These are phyloP conservation scores for Candida peoriensis DNA, from an alignment of 805 yeast species.

Conservation along the genomic window DNA sequence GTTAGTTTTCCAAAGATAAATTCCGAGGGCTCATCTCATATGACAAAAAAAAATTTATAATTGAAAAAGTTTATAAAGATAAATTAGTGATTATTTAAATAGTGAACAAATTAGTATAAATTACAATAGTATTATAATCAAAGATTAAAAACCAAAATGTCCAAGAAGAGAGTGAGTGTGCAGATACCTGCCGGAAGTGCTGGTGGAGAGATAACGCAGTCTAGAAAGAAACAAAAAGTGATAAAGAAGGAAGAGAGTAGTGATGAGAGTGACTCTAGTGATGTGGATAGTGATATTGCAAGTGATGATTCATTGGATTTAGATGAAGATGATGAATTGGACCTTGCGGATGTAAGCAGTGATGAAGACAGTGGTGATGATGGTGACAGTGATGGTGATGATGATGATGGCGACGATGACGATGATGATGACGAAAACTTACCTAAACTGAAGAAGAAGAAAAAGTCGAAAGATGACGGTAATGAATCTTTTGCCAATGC, in stretches of 20 bases:
- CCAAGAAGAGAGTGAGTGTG: constrained; percentile 18
- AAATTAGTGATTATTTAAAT: too few species aligned
- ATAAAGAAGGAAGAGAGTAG: not conserved
- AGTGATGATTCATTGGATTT: constrained; percentile 11
- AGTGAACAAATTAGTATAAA: too few species aligned
- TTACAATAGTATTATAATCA: too few species aligned
- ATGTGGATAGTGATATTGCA: constrained; percentile 7
- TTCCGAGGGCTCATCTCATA: too few species aligned
- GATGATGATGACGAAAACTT: constrained; percentile 33
- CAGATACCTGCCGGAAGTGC: constrained; percentile 8
- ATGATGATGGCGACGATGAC: constrained; percentile 21
- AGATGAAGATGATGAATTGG: constrained; percentile 8
- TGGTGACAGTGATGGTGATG: constrained; percentile 11
- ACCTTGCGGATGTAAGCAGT: constrained; percentile 6
- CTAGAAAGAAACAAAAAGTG: not conserved
- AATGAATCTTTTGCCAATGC: constrained; percentile 76
- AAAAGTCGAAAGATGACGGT: constrained; percentile 62
- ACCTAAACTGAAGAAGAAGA: constrained; percentile 48
- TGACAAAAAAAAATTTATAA: too few species aligned
- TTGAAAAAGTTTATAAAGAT: too few species aligned
- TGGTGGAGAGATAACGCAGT: not conserved
- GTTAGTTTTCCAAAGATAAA: too few species aligned
- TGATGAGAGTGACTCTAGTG: constrained; percentile 11
- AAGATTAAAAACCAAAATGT: too few species aligned
- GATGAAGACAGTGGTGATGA: constrained; percentile 15